A percentile compares a stretch with the other conserved stretches of the same genome.
phyloP scores from a whole-genome alignment of 208 protist genomes.

The Trypanosoma platydactyli region DNA sequence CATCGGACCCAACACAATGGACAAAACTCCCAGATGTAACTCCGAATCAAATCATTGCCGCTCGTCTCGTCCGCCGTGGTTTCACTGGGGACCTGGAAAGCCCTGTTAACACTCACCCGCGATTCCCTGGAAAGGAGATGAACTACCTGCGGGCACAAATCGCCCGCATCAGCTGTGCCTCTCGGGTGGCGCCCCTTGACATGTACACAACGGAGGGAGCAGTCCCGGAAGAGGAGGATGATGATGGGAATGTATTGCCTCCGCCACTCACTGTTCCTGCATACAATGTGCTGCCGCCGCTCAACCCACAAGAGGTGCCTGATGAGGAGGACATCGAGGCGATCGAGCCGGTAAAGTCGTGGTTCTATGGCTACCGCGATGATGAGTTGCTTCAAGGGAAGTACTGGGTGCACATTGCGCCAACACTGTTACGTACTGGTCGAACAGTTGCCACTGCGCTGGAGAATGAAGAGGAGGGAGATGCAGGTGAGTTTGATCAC shows the following conservation, averaged over 20 bases:
- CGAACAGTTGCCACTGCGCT: slow-evolving; percentile 34
- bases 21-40: slow-evolving; percentile 89
- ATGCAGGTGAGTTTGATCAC: slow-evolving; percentile 30
- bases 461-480: slow-evolving; percentile 30
- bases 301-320: slow-evolving; percentile 79
- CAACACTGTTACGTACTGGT: slow-evolving; percentile 72
- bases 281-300: slow-evolving; percentile 75
- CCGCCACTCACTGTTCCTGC: slow-evolving; percentile 66
- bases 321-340: slow-evolving; percentile 84
- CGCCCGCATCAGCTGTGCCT: slow-evolving; percentile 90
- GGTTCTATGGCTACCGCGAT: slow-evolving; percentile 79
- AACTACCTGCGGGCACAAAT: slow-evolving; percentile 96
- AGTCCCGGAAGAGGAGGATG: slow-evolving; percentile 86
- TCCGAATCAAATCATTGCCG: slow-evolving; percentile 86
- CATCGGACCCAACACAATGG: slow-evolving; percentile 78
- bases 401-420: slow-evolving; percentile 90
- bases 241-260: slow-evolving; percentile 59
- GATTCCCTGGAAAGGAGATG: slow-evolving; percentile 91
- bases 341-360: slow-evolving; percentile 64
- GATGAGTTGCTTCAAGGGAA: slow-evolving; percentile 88
- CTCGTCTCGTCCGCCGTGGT: slow-evolving; percentile 78
- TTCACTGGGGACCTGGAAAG: slow-evolving; percentile 93
- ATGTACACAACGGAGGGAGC: slow-evolving; percentile 83
- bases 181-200: slow-evolving; percentile 83
- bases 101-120: slow-evolving; percentile 82